A percentile compares a stretch with the other conserved stretches of the same genome.
Evolutionary conservation across 148 eudicot species (phyloP).

Genomic region (Vaccinium myrtillus): DNA sequence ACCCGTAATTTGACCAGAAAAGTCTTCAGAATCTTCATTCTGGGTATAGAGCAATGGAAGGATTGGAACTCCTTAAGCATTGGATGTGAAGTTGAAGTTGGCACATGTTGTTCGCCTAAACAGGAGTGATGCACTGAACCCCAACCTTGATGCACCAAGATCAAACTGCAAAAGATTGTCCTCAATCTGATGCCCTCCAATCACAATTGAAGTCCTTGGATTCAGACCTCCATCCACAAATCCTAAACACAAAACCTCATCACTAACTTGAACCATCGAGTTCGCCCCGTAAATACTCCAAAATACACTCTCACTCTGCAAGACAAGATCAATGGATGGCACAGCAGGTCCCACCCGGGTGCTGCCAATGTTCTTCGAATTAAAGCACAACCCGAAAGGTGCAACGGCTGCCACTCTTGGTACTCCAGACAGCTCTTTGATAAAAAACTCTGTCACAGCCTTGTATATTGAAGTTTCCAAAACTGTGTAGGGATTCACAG

Average conservation of each 20-base stretch:
- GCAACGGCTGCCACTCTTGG: constrained; percentile 23
- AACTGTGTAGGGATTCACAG: constrained; percentile 42
- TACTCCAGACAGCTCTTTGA: constrained; percentile 8
- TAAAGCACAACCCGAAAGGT: constrained; percentile 43
- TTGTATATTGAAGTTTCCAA: constrained; percentile 38
- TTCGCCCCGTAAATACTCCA: constrained; percentile 49
- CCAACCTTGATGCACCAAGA: constrained; percentile 27
- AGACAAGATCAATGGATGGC: constrained; percentile 41
- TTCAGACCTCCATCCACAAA: constrained; percentile 49
- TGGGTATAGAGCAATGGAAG: not conserved
- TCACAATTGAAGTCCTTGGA: constrained; percentile 30
- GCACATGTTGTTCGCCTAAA: constrained; percentile 33
- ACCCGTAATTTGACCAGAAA: not conserved
- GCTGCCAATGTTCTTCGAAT: not conserved
- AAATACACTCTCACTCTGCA: constrained; percentile 29
- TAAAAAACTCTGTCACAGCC: constrained; percentile 22
- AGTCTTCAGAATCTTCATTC: not conserved
- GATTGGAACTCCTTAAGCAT: not conserved
- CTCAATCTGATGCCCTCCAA: constrained; percentile 54
- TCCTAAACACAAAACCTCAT: constrained; percentile 33
- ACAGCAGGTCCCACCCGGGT: constrained; percentile 33
- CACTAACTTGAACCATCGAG: constrained; percentile 43
- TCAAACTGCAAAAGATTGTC: constrained; percentile 55
- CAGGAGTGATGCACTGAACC: constrained; percentile 40
- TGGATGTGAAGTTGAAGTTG: constrained; percentile 39